Evolutionary conservation across 805 yeast genomes (phyloP).

Genomic region (Suhomyces faveliae): DNA sequence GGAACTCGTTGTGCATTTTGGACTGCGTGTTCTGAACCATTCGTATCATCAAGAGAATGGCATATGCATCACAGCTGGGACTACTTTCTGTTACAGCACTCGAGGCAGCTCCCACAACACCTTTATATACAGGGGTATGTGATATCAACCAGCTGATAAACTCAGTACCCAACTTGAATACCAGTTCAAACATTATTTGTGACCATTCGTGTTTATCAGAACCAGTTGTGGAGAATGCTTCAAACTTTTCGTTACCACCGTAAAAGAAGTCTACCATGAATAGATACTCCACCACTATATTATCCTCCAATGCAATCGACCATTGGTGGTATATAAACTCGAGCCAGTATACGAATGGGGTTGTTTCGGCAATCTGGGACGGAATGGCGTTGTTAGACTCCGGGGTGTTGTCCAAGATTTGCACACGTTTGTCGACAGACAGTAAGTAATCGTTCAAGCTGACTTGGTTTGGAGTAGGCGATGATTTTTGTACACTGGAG

Average conservation of each 20-base stretch:
- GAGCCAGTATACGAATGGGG: conserved; percentile 61
- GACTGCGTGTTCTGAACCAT: conserved; percentile 63
- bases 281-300: conserved; percentile 71
- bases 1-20: conserved; percentile 61
- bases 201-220: conserved; percentile 30
- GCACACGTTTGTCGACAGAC: conserved; percentile 56
- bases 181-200: conserved; percentile 35
- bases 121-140: conserved; percentile 31
- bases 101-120: conserved; percentile 1
- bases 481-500: conserved; percentile 1
- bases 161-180: conserved; percentile 43
- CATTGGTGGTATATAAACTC: conserved; percentile 75
- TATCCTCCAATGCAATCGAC: conserved; percentile 71
- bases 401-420: conserved; percentile 44
- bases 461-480: conserved; percentile 10
- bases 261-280: conserved; percentile 72
- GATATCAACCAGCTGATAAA: conserved; percentile 46
- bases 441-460: conserved; percentile 50
- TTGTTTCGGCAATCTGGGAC: conserved; percentile 82
- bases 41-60: conserved; percentile 72
- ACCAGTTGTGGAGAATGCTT: conserved; percentile 13
- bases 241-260: conserved; percentile 39
- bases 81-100: conserved; percentile 16
- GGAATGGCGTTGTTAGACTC: conserved; percentile 66
- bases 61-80: conserved; percentile 67